Percentiles rank a stretch among this genome's conserved stretches.
These are phyloP conservation scores for Sordariomycetes sp. DNA, from an alignment of 2,329 filamentous ascomycete species.

Conservation along the genomic window DNA sequence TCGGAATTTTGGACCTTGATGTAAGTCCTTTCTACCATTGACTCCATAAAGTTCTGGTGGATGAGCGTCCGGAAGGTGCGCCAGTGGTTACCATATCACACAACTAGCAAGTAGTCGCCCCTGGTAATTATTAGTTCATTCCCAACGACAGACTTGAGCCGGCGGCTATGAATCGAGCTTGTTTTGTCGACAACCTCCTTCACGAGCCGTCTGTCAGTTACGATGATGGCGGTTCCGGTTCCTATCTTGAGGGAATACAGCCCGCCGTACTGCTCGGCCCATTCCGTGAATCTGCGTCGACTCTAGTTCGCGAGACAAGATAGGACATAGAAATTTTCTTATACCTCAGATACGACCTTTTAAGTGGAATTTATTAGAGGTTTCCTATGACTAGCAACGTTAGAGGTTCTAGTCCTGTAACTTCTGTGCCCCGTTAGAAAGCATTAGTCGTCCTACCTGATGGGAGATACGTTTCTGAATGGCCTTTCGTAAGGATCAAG, in stretches of 20 bases:
- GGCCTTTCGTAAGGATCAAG: neutral
- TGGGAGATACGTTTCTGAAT: neutral
- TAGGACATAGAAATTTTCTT: slow-evolving; percentile 12
- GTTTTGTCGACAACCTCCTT: slow-evolving; percentile 30
- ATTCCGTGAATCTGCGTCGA: slow-evolving; percentile 23
- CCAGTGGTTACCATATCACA: slow-evolving; percentile 32
- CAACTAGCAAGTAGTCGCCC: slow-evolving; percentile 26
- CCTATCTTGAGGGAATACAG: slow-evolving; percentile 28
- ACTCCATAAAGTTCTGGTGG: slow-evolving; percentile 30
- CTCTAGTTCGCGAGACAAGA: neutral
- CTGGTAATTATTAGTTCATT: slow-evolving; percentile 27
- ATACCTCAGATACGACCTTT: slow-evolving; percentile 6
- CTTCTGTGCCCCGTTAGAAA: neutral
- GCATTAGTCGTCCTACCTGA: neutral
- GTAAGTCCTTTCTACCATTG: slow-evolving; percentile 26
- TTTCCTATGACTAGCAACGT: slow-evolving; percentile 27
- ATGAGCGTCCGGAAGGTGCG: slow-evolving; percentile 28
- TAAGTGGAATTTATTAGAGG: slow-evolving; percentile 12
- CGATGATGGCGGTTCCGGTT: slow-evolving; percentile 21
- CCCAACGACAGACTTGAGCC: slow-evolving; percentile 26
- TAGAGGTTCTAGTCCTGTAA: slow-evolving; percentile 17
- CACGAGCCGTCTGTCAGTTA: slow-evolving; percentile 23
- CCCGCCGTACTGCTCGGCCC: slow-evolving; percentile 26
- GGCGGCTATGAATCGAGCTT: slow-evolving; percentile 24
- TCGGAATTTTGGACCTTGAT: slow-evolving; percentile 30